These are phyloP conservation scores for Rhynchosporium secalis DNA, from an alignment of 2,329 filamentous ascomycete species.

Conservation along the genomic window DNA sequence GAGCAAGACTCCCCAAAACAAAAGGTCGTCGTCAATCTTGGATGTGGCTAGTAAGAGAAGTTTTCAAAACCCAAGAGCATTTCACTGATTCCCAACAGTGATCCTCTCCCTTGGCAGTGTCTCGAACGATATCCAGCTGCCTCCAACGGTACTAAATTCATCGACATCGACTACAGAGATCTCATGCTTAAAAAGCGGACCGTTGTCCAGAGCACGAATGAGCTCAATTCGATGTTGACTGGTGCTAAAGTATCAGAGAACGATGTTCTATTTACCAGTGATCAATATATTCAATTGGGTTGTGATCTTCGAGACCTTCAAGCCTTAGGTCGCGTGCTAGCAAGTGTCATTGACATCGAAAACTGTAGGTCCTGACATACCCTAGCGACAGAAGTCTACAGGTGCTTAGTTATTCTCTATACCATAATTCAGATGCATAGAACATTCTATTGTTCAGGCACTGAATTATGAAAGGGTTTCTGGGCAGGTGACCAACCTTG, in stretches of 20 bases:
- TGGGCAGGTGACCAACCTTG: neutral
- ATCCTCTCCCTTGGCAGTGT: conserved; percentile 84
- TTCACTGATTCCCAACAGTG: conserved; percentile 52
- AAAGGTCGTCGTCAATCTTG: conserved; percentile 80
- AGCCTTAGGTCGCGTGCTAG: conserved; percentile 60
- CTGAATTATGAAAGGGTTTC: neutral
- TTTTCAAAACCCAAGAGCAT: neutral
- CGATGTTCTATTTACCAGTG: conserved; percentile 60
- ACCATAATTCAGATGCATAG: neutral
- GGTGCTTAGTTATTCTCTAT: neutral
- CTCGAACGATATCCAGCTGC: conserved; percentile 63
- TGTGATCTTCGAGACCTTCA: conserved; percentile 74
- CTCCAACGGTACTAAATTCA: conserved; percentile 63
- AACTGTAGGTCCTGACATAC: conserved; percentile 45
- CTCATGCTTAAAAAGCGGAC: conserved; percentile 73
- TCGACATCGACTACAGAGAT: conserved; percentile 85
- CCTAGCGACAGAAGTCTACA: neutral
- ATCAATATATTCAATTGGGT: conserved; percentile 74
- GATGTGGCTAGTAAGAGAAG: conserved; percentile 79
- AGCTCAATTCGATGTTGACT: conserved; percentile 55
- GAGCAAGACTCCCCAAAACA: conserved; percentile 51
- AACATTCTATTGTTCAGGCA: neutral
- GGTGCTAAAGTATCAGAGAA: conserved; percentile 46
- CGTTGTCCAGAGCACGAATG: conserved; percentile 63
- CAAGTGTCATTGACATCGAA: conserved; percentile 56